Percentiles rank a stretch among this genome's conserved stretches.
Evolutionary conservation across 2,329 filamentous ascomycete species (phyloP).

Genomic region (Fusarium vanettenii): DNA sequence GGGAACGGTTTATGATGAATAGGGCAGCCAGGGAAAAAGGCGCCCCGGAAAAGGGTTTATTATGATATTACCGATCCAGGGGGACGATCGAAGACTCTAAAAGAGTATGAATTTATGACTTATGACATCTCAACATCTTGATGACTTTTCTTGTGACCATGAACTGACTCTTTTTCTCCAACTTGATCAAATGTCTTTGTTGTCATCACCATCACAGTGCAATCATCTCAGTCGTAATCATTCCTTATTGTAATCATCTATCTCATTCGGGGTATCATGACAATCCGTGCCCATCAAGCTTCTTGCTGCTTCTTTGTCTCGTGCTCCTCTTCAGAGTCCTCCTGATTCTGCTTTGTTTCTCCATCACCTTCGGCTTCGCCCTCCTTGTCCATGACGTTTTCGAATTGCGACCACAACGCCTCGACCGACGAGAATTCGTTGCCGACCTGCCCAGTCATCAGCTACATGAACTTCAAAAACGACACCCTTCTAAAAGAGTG

Average conservation of each 20-base stretch:
- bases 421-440: slow-evolving; percentile 99
- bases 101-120: not conserved
- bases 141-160: not conserved
- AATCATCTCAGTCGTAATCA: not conserved
- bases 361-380: slow-evolving; percentile 54
- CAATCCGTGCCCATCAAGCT: slow-evolving; percentile 9
- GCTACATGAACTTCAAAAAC: too few relatives aligned
- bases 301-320: slow-evolving; percentile 28
- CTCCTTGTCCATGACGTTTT: slow-evolving; percentile 90
- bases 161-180: not conserved
- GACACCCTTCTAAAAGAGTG: not conserved
- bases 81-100: not conserved
- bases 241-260: not conserved
- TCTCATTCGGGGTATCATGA: slow-evolving; percentile 34
- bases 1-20: not conserved
- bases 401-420: slow-evolving; percentile 96
- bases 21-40: not conserved
- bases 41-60: not conserved
- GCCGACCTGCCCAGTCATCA: slow-evolving; percentile 70
- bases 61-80: not conserved
- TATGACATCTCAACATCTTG: not conserved
- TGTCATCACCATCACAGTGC: not conserved
- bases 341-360: slow-evolving; percentile 32
- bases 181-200: not conserved
- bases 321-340: slow-evolving; percentile 5